These are phyloP conservation scores for Acarospora socialis DNA, from an alignment of 2,329 filamentous ascomycete species.

Conservation along the genomic window DNA sequence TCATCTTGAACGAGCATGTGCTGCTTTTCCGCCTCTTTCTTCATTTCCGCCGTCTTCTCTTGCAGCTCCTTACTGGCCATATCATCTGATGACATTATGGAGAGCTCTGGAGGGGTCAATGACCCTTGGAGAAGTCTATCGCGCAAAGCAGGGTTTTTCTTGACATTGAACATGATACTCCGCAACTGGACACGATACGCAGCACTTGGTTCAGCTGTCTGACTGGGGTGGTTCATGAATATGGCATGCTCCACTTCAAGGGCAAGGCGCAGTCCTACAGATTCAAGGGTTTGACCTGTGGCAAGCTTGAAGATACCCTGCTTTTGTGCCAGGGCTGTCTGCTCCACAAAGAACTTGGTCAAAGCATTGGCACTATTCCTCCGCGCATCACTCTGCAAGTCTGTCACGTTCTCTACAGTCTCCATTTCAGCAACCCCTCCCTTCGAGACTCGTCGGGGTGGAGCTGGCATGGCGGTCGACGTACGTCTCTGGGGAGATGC, in stretches of 20 bases:
- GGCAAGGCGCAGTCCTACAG: constrained; percentile 54
- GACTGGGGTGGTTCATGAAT: constrained; percentile 37
- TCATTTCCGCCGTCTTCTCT: constrained; percentile 41
- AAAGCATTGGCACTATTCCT: constrained; percentile 57
- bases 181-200: constrained; percentile 53
- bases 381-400: constrained; percentile 48
- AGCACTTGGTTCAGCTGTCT: constrained; percentile 37
- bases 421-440: constrained; percentile 21
- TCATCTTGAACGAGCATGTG: constrained; percentile 67
- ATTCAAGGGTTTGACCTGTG: constrained; percentile 48
- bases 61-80: constrained; percentile 87
- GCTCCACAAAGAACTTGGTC: constrained; percentile 51
- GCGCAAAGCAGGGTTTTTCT: constrained; percentile 69
- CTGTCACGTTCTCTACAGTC: constrained; percentile 25
- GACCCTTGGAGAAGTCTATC: constrained; percentile 58
- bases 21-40: constrained; percentile 42
- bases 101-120: constrained; percentile 60
- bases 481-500: constrained; percentile 21
- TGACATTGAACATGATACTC: constrained; percentile 71
- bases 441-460: constrained; percentile 20
- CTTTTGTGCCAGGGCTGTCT: constrained; percentile 54
- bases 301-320: constrained; percentile 48
- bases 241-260: constrained; percentile 65
- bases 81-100: constrained; percentile 78
- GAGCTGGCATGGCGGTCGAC: constrained; percentile 18